phyloP scores from a whole-genome alignment of 2,329 filamentous ascomycete genomes.

The Colletotrichum spaethianum region DNA sequence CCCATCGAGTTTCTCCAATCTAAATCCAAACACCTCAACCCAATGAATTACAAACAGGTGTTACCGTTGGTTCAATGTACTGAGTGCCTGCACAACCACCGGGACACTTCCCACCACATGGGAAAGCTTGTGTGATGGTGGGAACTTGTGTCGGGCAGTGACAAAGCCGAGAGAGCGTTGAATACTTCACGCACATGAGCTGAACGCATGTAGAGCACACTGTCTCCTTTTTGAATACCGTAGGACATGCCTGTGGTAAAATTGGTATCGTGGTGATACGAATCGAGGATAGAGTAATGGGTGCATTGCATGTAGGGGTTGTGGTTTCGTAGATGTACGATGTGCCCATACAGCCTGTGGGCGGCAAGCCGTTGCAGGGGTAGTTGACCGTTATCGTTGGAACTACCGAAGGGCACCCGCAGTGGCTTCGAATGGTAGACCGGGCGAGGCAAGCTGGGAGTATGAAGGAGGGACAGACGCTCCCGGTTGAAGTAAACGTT shows the following conservation, averaged over 20 bases:
- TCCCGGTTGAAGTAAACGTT: slow-evolving; percentile 44
- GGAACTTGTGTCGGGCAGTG: slow-evolving; percentile 28
- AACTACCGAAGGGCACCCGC: slow-evolving; percentile 45
- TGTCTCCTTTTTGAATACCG: slow-evolving; percentile 11
- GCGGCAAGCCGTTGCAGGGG: slow-evolving; percentile 42
- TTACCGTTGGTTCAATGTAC: slow-evolving; percentile 31
- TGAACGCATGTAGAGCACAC: slow-evolving; percentile 30
- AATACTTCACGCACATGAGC: slow-evolving; percentile 9
- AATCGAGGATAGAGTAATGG: neutral
- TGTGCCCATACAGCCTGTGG: slow-evolving; percentile 34
- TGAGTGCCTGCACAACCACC: slow-evolving; percentile 30
- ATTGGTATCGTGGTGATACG: neutral
- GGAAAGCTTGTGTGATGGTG: slow-evolving; percentile 21
- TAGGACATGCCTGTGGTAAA: slow-evolving; percentile 17
- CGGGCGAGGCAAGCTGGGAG: slow-evolving; percentile 43
- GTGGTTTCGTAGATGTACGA: slow-evolving; percentile 29
- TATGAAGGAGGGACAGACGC: slow-evolving; percentile 29
- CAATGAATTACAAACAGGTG: slow-evolving; percentile 11
- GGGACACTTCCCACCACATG: slow-evolving; percentile 27
- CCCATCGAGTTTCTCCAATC: no score
- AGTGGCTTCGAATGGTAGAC: slow-evolving; percentile 42
- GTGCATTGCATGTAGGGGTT: neutral
- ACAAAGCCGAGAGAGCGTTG: slow-evolving; percentile 28
- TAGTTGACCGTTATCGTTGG: slow-evolving; percentile 43
- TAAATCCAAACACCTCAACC: neutral